phyloP scores from a whole-genome alignment of 352 stramenopile genomes.

The Globisporangium polare region DNA sequence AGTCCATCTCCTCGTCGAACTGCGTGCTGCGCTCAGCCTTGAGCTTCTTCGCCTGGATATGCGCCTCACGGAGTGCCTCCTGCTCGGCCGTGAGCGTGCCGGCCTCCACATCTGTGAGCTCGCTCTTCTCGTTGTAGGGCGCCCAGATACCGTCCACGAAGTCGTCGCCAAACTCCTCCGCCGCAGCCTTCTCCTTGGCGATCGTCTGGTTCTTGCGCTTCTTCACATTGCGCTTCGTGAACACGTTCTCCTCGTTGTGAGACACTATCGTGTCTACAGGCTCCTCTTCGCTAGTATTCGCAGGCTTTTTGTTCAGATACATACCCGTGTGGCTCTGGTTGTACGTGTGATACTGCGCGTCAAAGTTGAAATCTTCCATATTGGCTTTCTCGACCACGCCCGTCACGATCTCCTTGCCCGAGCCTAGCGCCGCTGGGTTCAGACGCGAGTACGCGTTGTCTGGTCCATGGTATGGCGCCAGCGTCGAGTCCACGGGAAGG shows the following conservation, averaged over 20 bases:
- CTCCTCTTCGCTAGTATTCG: background rate
- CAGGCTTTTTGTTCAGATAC: slow-evolving; percentile 16
- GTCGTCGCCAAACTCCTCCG: slow-evolving; percentile 44
- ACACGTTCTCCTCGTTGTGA: slow-evolving; percentile 27
- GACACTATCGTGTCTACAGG: slow-evolving; percentile 22
- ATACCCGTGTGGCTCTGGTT: slow-evolving; percentile 43
- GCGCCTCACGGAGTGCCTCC: slow-evolving; percentile 39
- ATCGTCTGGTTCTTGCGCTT: slow-evolving; percentile 38
- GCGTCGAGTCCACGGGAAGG: slow-evolving; percentile 58
- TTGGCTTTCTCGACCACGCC: slow-evolving; percentile 66
- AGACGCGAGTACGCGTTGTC: slow-evolving; percentile 21
- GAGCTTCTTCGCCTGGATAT: slow-evolving; percentile 56
- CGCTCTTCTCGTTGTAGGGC: slow-evolving; percentile 47
- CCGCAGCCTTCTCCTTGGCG: slow-evolving; percentile 29
- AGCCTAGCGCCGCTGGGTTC: slow-evolving; percentile 38
- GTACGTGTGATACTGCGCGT: slow-evolving; percentile 77
- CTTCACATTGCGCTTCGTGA: slow-evolving; percentile 33
- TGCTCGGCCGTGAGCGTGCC: slow-evolving; percentile 55
- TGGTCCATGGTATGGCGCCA: slow-evolving; percentile 49
- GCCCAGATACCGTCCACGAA: slow-evolving; percentile 55
- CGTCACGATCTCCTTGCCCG: slow-evolving; percentile 72
- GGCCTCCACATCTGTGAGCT: slow-evolving; percentile 43
- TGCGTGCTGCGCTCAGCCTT: slow-evolving; percentile 41
- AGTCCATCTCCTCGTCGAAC: slow-evolving; percentile 80
- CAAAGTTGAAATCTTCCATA: slow-evolving; percentile 78